phyloP scores from a whole-genome alignment of 1,139 yeast species.

The Blastobotrys elegans region DNA sequence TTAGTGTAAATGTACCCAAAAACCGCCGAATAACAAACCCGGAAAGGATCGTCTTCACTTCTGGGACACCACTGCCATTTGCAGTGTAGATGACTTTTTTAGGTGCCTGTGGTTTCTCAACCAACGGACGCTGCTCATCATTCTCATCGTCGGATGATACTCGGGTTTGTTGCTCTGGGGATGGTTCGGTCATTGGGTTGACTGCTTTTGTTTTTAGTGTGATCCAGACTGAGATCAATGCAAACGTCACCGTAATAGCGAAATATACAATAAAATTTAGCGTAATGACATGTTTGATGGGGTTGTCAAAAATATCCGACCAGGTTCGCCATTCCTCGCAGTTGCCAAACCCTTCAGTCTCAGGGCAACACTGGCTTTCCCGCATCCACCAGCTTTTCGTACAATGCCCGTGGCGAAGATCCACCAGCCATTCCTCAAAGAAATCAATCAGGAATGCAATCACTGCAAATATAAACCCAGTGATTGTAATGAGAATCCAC shows the following conservation, averaged over 20 bases:
- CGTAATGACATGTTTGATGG: background rate
- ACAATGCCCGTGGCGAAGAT: constrained; percentile 54
- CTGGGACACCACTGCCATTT: constrained; percentile 63
- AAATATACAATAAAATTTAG: constrained; percentile 36
- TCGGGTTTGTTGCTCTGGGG: background rate
- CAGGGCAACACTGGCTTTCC: constrained; percentile 43
- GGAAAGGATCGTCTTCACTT: constrained; percentile 41
- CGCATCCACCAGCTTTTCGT: constrained; percentile 43
- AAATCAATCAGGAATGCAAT: constrained; percentile 51
- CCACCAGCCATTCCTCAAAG: constrained; percentile 48
- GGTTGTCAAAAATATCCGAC: constrained; percentile 32
- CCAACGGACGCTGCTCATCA: constrained; percentile 6
- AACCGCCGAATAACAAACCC: constrained; percentile 41
- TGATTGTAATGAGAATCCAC: constrained; percentile 49
- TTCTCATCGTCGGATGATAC: background rate
- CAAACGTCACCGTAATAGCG: constrained; percentile 41
- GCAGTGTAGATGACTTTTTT: constrained; percentile 46
- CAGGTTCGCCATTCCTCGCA: constrained; percentile 48
- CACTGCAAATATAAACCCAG: constrained; percentile 47
- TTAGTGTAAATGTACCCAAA: constrained; percentile 50
- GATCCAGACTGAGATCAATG: constrained; percentile 43
- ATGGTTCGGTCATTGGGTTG: constrained; percentile 24
- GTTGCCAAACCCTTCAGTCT: constrained; percentile 21
- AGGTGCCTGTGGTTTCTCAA: constrained; percentile 2
- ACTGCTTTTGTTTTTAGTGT: constrained; percentile 48